phyloP scores from a whole-genome alignment of 345 rosid genomes.

The Moringa oleifera region DNA sequence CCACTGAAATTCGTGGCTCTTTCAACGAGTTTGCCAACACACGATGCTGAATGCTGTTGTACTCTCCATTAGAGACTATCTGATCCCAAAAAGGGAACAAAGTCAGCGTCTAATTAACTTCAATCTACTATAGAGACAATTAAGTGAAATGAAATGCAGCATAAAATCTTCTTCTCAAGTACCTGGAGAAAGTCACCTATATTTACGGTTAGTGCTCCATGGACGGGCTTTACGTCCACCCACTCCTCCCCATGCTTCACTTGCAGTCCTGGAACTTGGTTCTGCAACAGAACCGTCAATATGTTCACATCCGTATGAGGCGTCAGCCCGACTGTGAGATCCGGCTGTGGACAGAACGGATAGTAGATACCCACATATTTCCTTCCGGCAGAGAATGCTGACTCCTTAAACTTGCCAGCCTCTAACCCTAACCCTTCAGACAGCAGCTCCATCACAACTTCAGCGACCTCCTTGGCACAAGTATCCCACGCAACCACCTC shows the following conservation, averaged over 20 bases:
- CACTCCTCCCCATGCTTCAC: conserved; percentile 29
- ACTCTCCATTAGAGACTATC: conserved; percentile 22
- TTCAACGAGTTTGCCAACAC: conserved; percentile 15
- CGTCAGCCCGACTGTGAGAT: conserved; percentile 26
- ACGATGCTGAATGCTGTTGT: conserved; percentile 22
- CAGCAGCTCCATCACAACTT: conserved; percentile 35
- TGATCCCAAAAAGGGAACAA: background rate
- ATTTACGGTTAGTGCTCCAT: conserved; percentile 27
- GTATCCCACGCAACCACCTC: conserved; percentile 26
- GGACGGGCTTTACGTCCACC: conserved; percentile 29
- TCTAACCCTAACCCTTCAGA: conserved; percentile 31
- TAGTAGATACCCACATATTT: conserved; percentile 19
- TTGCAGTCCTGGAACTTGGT: conserved; percentile 26
- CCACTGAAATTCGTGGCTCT: conserved; percentile 18
- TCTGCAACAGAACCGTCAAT: conserved; percentile 27
- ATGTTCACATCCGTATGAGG: conserved; percentile 24
- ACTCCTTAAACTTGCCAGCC: conserved; percentile 24
- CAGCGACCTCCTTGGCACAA: conserved; percentile 22
- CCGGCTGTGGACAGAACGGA: conserved; percentile 33
- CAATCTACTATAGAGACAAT: no score
- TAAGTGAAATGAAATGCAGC: no score
- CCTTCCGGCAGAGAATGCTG: conserved; percentile 13
- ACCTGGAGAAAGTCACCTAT: conserved; percentile 36
- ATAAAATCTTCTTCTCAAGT: no score
- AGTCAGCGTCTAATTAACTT: no score